Evolutionary conservation across 106 monocot genomes (phyloP).

Genomic region (Phalaenopsis equestris): DNA sequence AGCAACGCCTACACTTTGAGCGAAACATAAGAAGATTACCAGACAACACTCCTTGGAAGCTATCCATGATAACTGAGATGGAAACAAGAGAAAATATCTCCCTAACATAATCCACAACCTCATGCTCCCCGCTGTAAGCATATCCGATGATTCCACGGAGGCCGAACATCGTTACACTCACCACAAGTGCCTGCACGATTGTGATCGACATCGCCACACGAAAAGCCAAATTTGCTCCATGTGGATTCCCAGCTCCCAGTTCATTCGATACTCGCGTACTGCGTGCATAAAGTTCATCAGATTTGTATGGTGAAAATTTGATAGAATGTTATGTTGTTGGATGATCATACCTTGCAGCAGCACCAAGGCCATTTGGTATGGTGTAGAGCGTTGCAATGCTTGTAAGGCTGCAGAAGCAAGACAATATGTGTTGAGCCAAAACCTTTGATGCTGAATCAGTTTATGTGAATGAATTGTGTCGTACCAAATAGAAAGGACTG

Average conservation of each 20-base stretch:
- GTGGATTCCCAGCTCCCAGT: constrained; percentile 15
- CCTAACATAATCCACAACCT: constrained; percentile 36
- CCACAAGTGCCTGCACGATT: constrained; percentile 19
- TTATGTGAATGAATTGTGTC: neutral
- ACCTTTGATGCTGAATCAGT: neutral
- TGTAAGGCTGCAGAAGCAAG: constrained; percentile 11
- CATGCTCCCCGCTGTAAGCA: constrained; percentile 48
- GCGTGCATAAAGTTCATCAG: neutral
- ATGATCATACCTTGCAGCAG: constrained; percentile 22
- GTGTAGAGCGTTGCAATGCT: constrained; percentile 9
- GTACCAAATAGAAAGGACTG: constrained; percentile 64
- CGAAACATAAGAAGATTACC: constrained; percentile 15
- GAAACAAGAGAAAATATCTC: constrained; percentile 44
- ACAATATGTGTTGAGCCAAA: neutral
- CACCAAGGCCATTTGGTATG: constrained; percentile 31
- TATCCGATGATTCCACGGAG: constrained; percentile 30
- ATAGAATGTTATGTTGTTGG: neutral
- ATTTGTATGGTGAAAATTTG: neutral
- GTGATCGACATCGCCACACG: constrained; percentile 32
- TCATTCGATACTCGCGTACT: constrained; percentile 26
- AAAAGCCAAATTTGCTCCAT: constrained; percentile 34
- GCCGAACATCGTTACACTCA: constrained; percentile 25
- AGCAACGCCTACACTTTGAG: no score
- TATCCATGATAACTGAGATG: constrained; percentile 34
- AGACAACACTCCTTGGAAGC: constrained; percentile 42